phyloP scores from a whole-genome alignment of 2,329 filamentous ascomycete genomes.

The Chlorencoelia australis region DNA sequence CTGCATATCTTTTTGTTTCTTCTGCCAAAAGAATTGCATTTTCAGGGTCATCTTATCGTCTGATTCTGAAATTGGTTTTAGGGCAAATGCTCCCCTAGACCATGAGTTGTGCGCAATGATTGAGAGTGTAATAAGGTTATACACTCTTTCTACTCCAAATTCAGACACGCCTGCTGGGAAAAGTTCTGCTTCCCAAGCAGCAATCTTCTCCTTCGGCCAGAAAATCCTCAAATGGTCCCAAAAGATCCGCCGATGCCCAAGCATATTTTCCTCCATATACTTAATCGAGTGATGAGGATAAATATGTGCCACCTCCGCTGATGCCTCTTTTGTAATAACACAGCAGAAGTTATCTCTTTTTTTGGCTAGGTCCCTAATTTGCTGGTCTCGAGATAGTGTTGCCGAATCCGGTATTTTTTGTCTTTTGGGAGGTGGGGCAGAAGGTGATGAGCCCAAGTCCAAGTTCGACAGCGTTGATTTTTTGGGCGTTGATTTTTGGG shows the following conservation, averaged over 20 bases:
- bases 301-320: constrained; percentile 11
- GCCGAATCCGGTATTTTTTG: constrained; percentile 9
- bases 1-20: constrained; percentile 1
- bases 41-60: constrained; percentile 8
- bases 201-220: constrained; percentile 11
- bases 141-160: constrained; percentile 6
- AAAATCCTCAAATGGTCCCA: constrained; percentile 9
- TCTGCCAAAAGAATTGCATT: constrained; percentile 15
- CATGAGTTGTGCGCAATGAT: constrained; percentile 3
- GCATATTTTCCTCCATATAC: constrained; percentile 5
- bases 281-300: constrained; percentile 7
- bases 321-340: constrained; percentile 8
- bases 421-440: constrained; percentile 9
- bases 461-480: constrained; percentile 1
- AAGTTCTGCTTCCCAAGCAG: constrained; percentile 13
- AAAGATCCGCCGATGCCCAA: constrained; percentile 8
- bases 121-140: constrained; percentile 10
- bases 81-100: constrained; percentile 12
- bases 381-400: background rate
- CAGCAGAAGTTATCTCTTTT: constrained; percentile 9
- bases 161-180: constrained; percentile 7
- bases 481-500: constrained; percentile 10
- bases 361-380: constrained; percentile 4
- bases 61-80: constrained; percentile 12
- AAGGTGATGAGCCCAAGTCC: constrained; percentile 2